These are phyloP conservation scores for Tolypocladium sp. DNA, from an alignment of 2,329 filamentous ascomycete genomes.

Conservation along the genomic window DNA sequence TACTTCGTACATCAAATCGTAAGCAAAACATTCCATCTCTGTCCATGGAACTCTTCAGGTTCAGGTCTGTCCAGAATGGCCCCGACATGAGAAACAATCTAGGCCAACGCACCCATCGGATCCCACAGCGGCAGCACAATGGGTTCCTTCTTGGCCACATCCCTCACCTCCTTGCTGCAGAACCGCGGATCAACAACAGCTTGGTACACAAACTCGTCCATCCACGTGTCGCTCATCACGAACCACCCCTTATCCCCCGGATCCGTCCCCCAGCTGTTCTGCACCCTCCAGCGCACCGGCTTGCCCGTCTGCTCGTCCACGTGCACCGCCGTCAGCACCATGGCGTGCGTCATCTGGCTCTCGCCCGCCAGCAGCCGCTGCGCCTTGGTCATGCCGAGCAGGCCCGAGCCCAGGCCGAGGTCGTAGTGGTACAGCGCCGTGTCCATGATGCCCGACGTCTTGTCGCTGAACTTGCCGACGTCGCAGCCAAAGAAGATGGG, in stretches of 20 bases:
- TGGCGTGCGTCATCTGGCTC: slow-evolving; percentile 82
- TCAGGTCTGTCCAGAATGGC: not conserved
- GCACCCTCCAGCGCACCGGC: slow-evolving; percentile 71
- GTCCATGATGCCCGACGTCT: slow-evolving; percentile 67
- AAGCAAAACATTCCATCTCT: not conserved
- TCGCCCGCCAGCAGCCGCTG: slow-evolving; percentile 66
- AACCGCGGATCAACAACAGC: slow-evolving; percentile 71
- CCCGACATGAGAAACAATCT: not conserved
- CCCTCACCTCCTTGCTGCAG: slow-evolving; percentile 54
- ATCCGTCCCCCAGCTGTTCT: slow-evolving; percentile 72
- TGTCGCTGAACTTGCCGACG: slow-evolving; percentile 73
- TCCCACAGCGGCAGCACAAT: slow-evolving; percentile 70
- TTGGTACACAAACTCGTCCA: slow-evolving; percentile 78
- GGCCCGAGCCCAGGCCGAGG: slow-evolving; percentile 69
- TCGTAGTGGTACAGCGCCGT: slow-evolving; percentile 67
- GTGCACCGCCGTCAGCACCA: slow-evolving; percentile 84
- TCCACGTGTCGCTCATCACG: slow-evolving; percentile 77
- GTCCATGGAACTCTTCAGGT: not conserved
- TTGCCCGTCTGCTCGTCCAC: slow-evolving; percentile 53
- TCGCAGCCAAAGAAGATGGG: slow-evolving; percentile 87
- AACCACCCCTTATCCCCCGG: slow-evolving; percentile 76
- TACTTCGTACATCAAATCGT: too few relatives aligned
- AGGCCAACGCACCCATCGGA: slow-evolving; percentile 68
- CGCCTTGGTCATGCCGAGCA: slow-evolving; percentile 69
- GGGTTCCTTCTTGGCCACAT: slow-evolving; percentile 62